Evolutionary conservation across 1,139 yeast species (phyloP).

Genomic region (Yamadazyma friedrichii): DNA sequence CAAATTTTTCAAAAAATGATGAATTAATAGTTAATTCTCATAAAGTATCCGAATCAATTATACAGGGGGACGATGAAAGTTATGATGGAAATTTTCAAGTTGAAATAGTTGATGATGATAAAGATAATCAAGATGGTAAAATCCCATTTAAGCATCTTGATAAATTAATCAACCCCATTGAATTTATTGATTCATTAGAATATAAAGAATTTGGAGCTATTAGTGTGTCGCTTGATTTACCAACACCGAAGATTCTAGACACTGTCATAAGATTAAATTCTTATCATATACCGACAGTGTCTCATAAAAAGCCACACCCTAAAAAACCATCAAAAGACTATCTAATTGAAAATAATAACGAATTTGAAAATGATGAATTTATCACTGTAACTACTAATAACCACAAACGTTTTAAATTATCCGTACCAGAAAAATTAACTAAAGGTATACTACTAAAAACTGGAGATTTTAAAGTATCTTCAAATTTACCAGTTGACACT

Average conservation of each 20-base stretch:
- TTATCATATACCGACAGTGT: no score
- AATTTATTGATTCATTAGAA: slow-evolving; percentile 6
- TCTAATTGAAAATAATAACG: no score
- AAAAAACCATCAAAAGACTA: no score
- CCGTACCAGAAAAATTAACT: slow-evolving; percentile 40
- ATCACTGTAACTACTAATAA: no score
- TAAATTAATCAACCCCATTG: slow-evolving; percentile 41
- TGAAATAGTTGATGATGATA: not conserved
- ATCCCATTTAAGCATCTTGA: slow-evolving; percentile 6
- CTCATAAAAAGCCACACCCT: no score
- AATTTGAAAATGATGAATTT: no score
- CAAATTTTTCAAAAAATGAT: no score
- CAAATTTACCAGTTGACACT: not conserved
- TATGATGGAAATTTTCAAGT: not conserved
- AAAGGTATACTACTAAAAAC: slow-evolving; percentile 50
- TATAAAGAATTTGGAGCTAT: slow-evolving; percentile 56
- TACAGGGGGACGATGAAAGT: no score
- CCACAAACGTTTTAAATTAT: slow-evolving; percentile 38
- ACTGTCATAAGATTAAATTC: slow-evolving; percentile 50
- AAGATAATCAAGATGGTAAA: not conserved
- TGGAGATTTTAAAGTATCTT: not conserved
- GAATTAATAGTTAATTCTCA: no score
- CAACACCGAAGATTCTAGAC: slow-evolving; percentile 40
- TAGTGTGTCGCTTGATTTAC: slow-evolving; percentile 48
- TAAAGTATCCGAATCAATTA: no score